Base-by-base conservation (phyloP, 2,329 filamentous ascomycete genomes). In the Sphaerulina musiva region DNA sequence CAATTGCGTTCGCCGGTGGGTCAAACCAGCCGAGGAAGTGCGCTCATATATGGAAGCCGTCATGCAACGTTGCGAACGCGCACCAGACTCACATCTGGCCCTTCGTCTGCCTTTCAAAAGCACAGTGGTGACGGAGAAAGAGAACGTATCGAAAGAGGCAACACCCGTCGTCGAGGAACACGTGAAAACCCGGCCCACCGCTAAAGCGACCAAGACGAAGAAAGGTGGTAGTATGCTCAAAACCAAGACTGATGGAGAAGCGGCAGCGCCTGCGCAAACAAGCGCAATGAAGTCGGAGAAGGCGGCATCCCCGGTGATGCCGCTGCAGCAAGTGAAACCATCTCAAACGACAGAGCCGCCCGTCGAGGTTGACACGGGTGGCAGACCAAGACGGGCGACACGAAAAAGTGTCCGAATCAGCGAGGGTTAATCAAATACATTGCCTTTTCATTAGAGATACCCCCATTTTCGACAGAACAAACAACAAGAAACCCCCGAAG, bases 1-100 rank as follows among this genome's bases (percentile, higher is more conserved):
- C 11, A 77, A 80, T 52, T 76, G 79, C 3, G 70, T 85, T 8
- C 73, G 74, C 31, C 76, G 78, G 17, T 79, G 80, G 51, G 78
- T 84, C 17, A 80, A 78, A 54, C 74, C 78, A 2, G 67, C 74
- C 3, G 73, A 77, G 1, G 78, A 79, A 59, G 78, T 80, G 3
- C 72, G 75, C 56, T 74, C 73, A 57, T 74, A 79, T 60, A 81
- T 82, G 79, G 75, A 79, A 53, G 74, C 76, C 20, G 69, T 79
- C 11, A 83, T 85, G 73, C 75, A 78, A 59, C 76, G 75, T 3
- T 79, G 79, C 48, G 74, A 76, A 56, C 72, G 79, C 12, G 80
- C 79, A 0, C 78, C 80, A 3, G 75, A 77, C 53, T 76, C 77
- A 4, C 78, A 77, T 64, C 70, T 84, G 7, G 80, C 80, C 1